A percentile compares a stretch with the other conserved stretches of the same genome.
Evolutionary conservation across 495 filamentous ascomycete genomes (phyloP).

Genomic region (Penicillium verhagenii): DNA sequence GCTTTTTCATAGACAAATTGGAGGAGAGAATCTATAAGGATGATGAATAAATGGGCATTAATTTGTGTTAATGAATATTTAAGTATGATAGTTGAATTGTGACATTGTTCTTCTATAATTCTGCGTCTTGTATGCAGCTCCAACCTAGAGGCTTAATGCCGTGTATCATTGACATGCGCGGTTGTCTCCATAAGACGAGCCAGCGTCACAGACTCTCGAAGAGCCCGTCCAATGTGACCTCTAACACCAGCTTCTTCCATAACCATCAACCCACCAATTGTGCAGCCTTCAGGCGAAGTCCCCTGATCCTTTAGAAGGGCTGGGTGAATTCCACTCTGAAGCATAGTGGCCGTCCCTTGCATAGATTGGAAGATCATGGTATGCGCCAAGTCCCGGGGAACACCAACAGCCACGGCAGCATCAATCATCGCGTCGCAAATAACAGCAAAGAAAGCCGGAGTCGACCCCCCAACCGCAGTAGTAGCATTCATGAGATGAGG

Average conservation of each 20-base stretch:
- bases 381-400: slow-evolving; percentile 40
- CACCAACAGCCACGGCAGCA: slow-evolving; percentile 43
- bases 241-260: slow-evolving; percentile 43
- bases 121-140: neutral
- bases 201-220: slow-evolving; percentile 43
- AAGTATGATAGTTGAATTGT: neutral
- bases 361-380: slow-evolving; percentile 41
- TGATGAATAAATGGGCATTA: no score
- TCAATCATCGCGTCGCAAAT: slow-evolving; percentile 45
- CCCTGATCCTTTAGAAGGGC: slow-evolving; percentile 39
- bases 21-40: no score
- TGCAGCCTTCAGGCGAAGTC: slow-evolving; percentile 43
- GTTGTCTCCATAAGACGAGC: slow-evolving; percentile 40
- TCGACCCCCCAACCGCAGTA: slow-evolving; percentile 41
- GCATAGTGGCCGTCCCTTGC: slow-evolving; percentile 37
- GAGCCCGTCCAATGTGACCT: slow-evolving; percentile 37
- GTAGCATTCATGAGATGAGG: slow-evolving; percentile 37
- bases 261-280: slow-evolving; percentile 45
- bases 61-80: neutral
- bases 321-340: slow-evolving; percentile 41
- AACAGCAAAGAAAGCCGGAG: slow-evolving; percentile 44
- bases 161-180: slow-evolving; percentile 39
- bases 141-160: slow-evolving; percentile 21
- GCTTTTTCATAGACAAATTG: slow-evolving; percentile 21
- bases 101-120: neutral